Conservation (phyloP, 306 rosid genomes). For the Citrullus mucosospermus region DNA sequence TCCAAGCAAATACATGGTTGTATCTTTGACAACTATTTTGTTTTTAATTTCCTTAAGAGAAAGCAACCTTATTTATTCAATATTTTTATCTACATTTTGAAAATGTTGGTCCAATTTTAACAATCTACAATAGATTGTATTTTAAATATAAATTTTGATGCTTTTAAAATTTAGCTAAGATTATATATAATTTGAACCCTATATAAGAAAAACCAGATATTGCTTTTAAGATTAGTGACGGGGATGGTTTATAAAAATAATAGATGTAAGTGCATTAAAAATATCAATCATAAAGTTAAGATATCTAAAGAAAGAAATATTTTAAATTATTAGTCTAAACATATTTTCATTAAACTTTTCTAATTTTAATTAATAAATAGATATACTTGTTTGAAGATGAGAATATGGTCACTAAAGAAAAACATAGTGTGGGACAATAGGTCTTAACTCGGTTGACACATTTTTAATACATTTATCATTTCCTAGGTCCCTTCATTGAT, state of each 20-base stretch:
- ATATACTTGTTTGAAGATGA: no score
- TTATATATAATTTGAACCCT: no score
- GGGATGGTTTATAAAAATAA: not conserved
- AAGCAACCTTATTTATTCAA: not conserved
- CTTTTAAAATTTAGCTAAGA: not conserved
- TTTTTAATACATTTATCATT: no score
- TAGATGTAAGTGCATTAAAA: not conserved
- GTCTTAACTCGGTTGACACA: no score
- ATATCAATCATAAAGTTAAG: not conserved
- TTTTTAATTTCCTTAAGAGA: not conserved
- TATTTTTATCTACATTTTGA: no score
- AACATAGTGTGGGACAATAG: no score
- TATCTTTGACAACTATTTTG: not conserved
- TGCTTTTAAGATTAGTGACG: not conserved
- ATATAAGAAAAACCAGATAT: no score
- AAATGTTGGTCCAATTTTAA: not conserved
- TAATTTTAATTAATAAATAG: no score
- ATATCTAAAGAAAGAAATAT: no score
- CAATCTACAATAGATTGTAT: not conserved
- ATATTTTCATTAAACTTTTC: not conserved
- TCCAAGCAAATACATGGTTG: not conserved
- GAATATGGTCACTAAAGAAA: no score
- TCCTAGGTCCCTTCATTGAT: no score
- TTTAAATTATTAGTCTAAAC: no score
- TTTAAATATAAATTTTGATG: not conserved